Conservation (phyloP, 23 red algal genomes). For the Gracilariopsis chorda region DNA sequence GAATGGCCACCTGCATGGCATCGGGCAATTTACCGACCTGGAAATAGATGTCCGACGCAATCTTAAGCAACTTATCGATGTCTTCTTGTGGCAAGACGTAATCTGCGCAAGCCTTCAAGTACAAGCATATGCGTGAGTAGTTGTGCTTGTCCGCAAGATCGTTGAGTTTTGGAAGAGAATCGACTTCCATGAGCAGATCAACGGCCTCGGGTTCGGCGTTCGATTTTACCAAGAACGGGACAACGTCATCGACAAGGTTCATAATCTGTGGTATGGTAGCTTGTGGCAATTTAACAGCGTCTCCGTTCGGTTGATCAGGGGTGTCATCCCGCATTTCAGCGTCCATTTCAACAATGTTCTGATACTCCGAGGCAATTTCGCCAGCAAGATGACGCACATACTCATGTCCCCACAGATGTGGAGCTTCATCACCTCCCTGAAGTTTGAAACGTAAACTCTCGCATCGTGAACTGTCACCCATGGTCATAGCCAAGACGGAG, state of each 20-base stretch:
- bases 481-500: conserved; percentile 98
- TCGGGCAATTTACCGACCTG: conserved; percentile 33
- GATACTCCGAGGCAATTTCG: conserved; percentile 86
- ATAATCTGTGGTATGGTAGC: conserved; percentile 52
- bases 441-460: conserved; percentile 91
- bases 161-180: conserved; percentile 51
- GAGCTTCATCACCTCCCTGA: conserved; percentile 52
- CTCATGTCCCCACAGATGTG: conserved; percentile 93
- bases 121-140: conserved; percentile 80
- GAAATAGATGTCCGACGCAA: conserved; percentile 75
- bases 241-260: conserved; percentile 80
- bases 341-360: background rate
- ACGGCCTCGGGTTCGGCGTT: conserved; percentile 96
- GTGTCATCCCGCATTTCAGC: conserved; percentile 40
- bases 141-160: conserved; percentile 72
- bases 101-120: conserved; percentile 79
- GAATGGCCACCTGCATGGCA: conserved; percentile 89
- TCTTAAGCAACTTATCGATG: conserved; percentile 53
- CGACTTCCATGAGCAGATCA: conserved; percentile 95
- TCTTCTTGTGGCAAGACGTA: conserved; percentile 86
- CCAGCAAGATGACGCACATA: conserved; percentile 92
- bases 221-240: conserved; percentile 80
- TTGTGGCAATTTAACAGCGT: background rate
- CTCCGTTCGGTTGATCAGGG: background rate
- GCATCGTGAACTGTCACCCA: conserved; percentile 69